Percentiles rank a stretch among this genome's conserved stretches.
Evolutionary conservation across 2,329 filamentous ascomycete species (phyloP).

Genomic region (Fusarium poae): DNA sequence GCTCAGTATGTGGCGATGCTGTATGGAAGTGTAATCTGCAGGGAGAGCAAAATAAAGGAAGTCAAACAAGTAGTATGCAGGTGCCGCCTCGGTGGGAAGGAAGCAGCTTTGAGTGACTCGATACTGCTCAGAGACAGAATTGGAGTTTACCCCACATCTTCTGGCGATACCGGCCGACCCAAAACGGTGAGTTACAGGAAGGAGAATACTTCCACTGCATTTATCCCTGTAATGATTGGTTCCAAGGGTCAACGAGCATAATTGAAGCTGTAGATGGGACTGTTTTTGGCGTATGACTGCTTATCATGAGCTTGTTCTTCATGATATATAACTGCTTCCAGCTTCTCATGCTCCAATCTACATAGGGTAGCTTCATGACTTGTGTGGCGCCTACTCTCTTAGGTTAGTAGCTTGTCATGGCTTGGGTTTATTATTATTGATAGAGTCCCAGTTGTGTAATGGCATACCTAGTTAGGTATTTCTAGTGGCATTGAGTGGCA

Average conservation of each 20-base stretch:
- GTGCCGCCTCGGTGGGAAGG: conserved; percentile 42
- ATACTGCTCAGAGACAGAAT: conserved; percentile 23
- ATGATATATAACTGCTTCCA: background rate
- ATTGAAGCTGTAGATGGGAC: conserved; percentile 17
- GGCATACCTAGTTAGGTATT: background rate
- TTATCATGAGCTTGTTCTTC: background rate
- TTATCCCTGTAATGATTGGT: conserved; percentile 15
- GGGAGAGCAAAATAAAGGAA: background rate
- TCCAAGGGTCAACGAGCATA: background rate
- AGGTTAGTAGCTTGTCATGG: conserved; percentile 11
- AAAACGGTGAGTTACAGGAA: conserved; percentile 41
- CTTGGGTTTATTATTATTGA: background rate
- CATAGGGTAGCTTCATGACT: conserved; percentile 21
- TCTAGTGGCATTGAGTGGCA: background rate
- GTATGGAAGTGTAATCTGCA: background rate
- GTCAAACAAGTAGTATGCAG: conserved; percentile 22
- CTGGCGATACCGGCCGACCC: conserved; percentile 47
- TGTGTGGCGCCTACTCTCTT: conserved; percentile 20
- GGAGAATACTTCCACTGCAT: conserved; percentile 9
- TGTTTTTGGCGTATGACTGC: background rate
- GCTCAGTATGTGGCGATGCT: background rate
- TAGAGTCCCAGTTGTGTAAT: background rate
- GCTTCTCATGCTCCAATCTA: background rate
- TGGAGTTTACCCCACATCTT: conserved; percentile 46
- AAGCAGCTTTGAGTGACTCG: conserved; percentile 44